Percentiles rank a stretch among this genome's conserved stretches.
Conservation (phyloP, 2,329 filamentous ascomycete genomes). For the Penicillium freii region DNA sequence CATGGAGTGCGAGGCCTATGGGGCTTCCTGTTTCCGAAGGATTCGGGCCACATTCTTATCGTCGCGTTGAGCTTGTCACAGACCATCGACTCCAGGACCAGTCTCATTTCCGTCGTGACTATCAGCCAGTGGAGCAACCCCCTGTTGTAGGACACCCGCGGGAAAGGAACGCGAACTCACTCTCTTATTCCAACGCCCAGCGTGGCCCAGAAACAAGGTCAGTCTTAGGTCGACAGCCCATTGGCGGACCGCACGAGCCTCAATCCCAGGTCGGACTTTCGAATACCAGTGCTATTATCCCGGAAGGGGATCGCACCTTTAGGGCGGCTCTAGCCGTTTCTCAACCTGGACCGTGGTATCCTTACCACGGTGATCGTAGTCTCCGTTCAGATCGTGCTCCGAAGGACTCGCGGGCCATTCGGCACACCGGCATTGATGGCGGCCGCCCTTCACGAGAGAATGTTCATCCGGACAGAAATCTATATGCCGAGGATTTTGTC, state of each 20-base stretch:
- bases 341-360: conserved; percentile 15
- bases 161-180: conserved; percentile 9
- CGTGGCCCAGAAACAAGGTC: conserved; percentile 16
- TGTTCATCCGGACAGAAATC: conserved; percentile 22
- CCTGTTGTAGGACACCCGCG: conserved; percentile 18
- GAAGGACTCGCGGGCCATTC: conserved; percentile 13
- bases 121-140: conserved; percentile 22
- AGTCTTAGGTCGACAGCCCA: conserved; percentile 18
- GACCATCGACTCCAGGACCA: conserved; percentile 21
- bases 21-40: conserved; percentile 17
- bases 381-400: conserved; percentile 11
- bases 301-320: conserved; percentile 20
- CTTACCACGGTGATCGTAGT: conserved; percentile 20
- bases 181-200: conserved; percentile 14
- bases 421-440: conserved; percentile 19
- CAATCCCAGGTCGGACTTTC: conserved; percentile 16
- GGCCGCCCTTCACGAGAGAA: conserved; percentile 19
- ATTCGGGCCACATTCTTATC: conserved; percentile 16
- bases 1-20: conserved; percentile 14
- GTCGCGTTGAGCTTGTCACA: conserved; percentile 15
- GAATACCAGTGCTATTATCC: conserved; percentile 17
- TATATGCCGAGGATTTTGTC: conserved; percentile 41
- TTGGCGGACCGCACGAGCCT: conserved; percentile 18
- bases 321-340: conserved; percentile 17
- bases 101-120: conserved; percentile 23